Base-by-base conservation (phyloP, 305 asterid species). In the Solanum chacoense region DNA sequence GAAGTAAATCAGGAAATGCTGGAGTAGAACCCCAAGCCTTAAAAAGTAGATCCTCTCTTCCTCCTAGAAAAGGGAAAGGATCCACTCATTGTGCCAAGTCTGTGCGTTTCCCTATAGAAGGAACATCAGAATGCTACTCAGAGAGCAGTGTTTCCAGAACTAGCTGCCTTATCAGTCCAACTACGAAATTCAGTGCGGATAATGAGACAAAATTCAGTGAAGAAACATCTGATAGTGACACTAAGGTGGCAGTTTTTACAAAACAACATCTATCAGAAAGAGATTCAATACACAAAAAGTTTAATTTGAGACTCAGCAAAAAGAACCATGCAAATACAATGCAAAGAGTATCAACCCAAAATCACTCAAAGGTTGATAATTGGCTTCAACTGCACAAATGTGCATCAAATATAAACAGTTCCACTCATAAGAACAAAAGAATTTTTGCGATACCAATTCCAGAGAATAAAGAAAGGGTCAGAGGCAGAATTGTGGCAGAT, bases 61-160 rank as follows among this genome's bases (percentile, higher is more conserved):
- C 86, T 63, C 88, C 87, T 74, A 69, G 84, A 87, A 86, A 88
- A 40, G 85, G 45, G 80, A 67, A 72, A 36, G 26, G 69, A 77
- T 45, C 87, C 40, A 42, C 63, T 28, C 84, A 86, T 18, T 77
- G 87, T 76, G 91, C 85, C 38, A 83, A 89, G 65, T 86, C 89
- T 79, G 71, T 83, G 80, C 42, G 9, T 86, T 79, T 89, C 65
- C 91, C 89, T 11, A 24, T 89, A 69, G 42, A 71, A 18, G 35
- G 67, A 45, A 42, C 37, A 87, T 63, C 89, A 34, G 78, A 76
- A 40, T 77, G 75, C 55, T 40, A 87, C 80, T 86, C 91, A 69
- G 89, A 87, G 84, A 78, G 89, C 89, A 79, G 76, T 42, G 59
- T 89, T 40, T 79, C 89, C 40, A 89, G 77, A 86, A 80, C 84